phyloP scores from a whole-genome alignment of 495 filamentous ascomycete species.

The Podospora sp. region DNA sequence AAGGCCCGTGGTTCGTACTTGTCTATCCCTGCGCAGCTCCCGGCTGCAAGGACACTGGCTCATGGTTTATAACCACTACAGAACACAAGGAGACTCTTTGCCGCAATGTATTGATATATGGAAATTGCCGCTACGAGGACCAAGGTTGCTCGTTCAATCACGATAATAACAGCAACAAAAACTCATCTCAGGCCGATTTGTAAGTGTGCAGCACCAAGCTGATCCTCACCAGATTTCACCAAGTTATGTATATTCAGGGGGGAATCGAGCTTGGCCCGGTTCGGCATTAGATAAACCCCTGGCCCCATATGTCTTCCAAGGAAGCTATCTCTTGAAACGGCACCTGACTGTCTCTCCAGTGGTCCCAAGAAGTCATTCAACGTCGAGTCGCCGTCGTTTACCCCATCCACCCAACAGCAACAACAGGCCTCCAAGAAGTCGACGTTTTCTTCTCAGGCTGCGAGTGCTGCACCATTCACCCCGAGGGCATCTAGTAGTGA shows the following conservation, averaged over 20 bases:
- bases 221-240: no score
- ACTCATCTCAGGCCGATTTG: slow-evolving; percentile 58
- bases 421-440: slow-evolving; percentile 57
- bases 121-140: slow-evolving; percentile 88
- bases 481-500: slow-evolving; percentile 56
- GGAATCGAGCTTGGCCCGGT: no score
- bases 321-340: not conserved
- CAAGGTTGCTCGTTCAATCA: slow-evolving; percentile 93
- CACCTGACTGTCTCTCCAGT: slow-evolving; percentile 19
- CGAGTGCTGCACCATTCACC: slow-evolving; percentile 88
- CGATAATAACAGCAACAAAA: slow-evolving; percentile 63
- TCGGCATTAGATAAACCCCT: not conserved
- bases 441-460: slow-evolving; percentile 79
- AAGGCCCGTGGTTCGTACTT: slow-evolving; percentile 51
- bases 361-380: slow-evolving; percentile 80
- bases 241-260: no score
- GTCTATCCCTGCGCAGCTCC: not conserved
- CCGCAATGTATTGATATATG: slow-evolving; percentile 92
- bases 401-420: slow-evolving; percentile 61
- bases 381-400: slow-evolving; percentile 95
- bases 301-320: no score
- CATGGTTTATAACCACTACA: slow-evolving; percentile 20
- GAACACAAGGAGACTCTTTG: slow-evolving; percentile 83
- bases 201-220: slow-evolving; percentile 43
- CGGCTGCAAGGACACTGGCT: slow-evolving; percentile 11